These are phyloP conservation scores for Mortierella polycephala DNA, from an alignment of 371 early-diverging fungal species.

Conservation along the genomic window DNA sequence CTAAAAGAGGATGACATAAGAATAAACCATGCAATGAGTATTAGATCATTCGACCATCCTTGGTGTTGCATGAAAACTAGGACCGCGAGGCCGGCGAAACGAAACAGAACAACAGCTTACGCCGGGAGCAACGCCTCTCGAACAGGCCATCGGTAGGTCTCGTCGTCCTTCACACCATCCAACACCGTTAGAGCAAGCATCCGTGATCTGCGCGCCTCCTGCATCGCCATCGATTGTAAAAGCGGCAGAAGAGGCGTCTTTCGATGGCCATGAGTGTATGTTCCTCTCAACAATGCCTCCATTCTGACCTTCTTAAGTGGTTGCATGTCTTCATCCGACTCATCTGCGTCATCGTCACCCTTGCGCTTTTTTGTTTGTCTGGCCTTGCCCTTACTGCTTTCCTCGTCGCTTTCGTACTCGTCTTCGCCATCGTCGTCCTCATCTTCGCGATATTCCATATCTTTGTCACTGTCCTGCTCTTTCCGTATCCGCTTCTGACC, in stretches of 20 bases:
- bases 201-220: conserved; percentile 8
- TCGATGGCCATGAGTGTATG: too few relatives aligned
- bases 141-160: conserved; percentile 43
- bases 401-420: background rate
- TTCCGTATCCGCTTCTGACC: background rate
- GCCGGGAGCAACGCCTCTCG: conserved; percentile 21
- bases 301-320: too few relatives aligned
- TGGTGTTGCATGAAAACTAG: too few relatives aligned
- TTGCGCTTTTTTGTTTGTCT: background rate
- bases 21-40: background rate
- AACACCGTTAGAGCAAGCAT: conserved; percentile 15
- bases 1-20: conserved; percentile 9
- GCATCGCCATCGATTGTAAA: conserved; percentile 8
- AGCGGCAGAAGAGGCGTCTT: conserved; percentile 4
- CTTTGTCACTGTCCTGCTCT: background rate
- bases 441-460: too few relatives aligned
- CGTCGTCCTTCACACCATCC: conserved; percentile 13
- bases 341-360: background rate
- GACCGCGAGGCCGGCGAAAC: too few relatives aligned
- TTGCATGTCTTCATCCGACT: background rate
- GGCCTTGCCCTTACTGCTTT: too few relatives aligned
- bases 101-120: conserved; percentile 10
- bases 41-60: too few relatives aligned
- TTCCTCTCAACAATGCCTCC: too few relatives aligned
- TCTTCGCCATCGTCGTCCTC: background rate